Evolutionary conservation across 2,329 filamentous ascomycete genomes (phyloP), one percentile per base, ranked within the genome.

Genomic region (Cytospora paraplurivora): DNA sequence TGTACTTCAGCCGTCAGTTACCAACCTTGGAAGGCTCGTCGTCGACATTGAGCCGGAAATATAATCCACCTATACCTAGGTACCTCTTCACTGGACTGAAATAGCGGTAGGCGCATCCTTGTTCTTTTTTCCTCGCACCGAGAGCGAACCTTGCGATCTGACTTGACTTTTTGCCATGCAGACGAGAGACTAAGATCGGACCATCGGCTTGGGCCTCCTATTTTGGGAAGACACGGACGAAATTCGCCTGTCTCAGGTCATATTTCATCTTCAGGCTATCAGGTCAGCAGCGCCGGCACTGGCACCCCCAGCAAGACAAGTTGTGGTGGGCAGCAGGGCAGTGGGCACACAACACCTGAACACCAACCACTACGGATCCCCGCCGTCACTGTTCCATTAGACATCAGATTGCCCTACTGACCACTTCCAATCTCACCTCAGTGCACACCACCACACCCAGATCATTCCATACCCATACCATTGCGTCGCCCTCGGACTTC

Each of bases 251-350:
- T 47, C 44, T 47, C 44, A 41, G 51, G 59, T 61, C 59, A 61
- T 61, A 61, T 61, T 55, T 61, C 51, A 61, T 55, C 51, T 55
- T 55, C 59, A 47, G 17, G 44, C n/a, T 44, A 21, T 53, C 47
- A 61, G 59, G 59, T 61, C 59, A 61, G 59, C 59, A 61, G 59
- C 51, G 59, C 51, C 59, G 32, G 34, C 27, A 27, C 59, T 27
- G 59, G 38, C 50, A 50, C 51, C 54, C 49, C 51, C 59, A 61
- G 44, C 44, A 52, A 34, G 21, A 52, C 50, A 52, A 55, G 57
- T n/a, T 32, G 59, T 50, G 59, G 38, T 55, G 59, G 54, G 51
- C 53, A 50, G 52, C 7, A n/a, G 15, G 19, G 51, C 53, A 50
- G 52, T 17, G 19, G 15, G 19, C 44, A 49, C 44, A 49, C 57